A percentile compares a stretch with the other conserved stretches of the same genome.
Conservation (phyloP, 2,329 filamentous ascomycete species). For the Thielaviopsis euricoi region DNA sequence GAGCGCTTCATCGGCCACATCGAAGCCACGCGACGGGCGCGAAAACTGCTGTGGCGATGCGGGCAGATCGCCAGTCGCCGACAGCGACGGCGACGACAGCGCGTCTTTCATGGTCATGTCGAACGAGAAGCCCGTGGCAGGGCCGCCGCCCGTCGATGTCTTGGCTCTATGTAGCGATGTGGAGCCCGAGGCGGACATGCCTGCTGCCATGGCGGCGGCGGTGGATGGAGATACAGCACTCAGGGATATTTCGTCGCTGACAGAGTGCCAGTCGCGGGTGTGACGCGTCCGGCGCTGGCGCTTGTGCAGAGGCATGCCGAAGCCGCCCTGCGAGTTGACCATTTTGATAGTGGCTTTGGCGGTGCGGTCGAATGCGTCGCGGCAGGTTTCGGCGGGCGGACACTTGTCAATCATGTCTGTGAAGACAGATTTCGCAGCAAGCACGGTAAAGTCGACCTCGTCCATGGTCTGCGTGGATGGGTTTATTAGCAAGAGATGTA, state of each 20-base stretch:
- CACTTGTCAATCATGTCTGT: conserved; percentile 88
- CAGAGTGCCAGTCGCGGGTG: conserved; percentile 18
- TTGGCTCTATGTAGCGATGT: conserved; percentile 9
- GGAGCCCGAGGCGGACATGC: background rate
- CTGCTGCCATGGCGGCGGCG: too few species aligned
- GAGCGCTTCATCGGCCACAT: background rate
- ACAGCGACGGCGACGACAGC: conserved; percentile 25
- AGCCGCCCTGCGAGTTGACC: conserved; percentile 75
- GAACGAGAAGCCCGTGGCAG: conserved; percentile 15
- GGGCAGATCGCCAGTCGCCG: conserved; percentile 21
- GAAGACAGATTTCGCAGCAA: conserved; percentile 84
- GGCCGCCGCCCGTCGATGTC: background rate
- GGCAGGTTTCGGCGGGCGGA: conserved; percentile 82
- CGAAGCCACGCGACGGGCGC: conserved; percentile 13
- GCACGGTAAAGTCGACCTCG: conserved; percentile 92
- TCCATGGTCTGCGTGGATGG: conserved; percentile 57
- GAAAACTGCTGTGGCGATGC: conserved; percentile 24
- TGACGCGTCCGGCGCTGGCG: conserved; percentile 15
- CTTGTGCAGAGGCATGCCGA: conserved; percentile 32
- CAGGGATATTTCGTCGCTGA: conserved; percentile 14
- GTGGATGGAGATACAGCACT: background rate
- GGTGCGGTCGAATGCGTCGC: conserved; percentile 88
- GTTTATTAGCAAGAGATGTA: conserved; percentile 17
- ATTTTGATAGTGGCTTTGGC: conserved; percentile 91
- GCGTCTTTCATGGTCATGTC: conserved; percentile 24